Percentiles rank a stretch among this genome's conserved stretches.
Evolutionary conservation across 1,284 basidiomycete species (phyloP).

Genomic region (Fomitopsis betulina): DNA sequence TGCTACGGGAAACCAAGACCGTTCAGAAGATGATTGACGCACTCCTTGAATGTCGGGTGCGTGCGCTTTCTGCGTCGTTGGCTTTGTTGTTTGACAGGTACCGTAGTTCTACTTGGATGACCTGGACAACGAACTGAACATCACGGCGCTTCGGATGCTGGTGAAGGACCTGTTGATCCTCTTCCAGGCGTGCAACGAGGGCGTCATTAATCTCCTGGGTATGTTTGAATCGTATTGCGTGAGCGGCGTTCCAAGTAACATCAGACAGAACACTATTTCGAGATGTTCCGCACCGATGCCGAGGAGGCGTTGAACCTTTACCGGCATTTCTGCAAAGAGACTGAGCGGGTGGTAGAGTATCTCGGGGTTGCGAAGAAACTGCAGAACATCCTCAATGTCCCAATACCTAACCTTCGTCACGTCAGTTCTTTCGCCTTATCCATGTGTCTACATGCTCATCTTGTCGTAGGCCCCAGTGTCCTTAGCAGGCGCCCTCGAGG

Average conservation of each 20-base stretch:
- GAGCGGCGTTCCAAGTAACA: conserved; percentile 8
- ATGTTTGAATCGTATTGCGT: conserved; percentile 8
- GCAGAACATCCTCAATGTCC: conserved; percentile 88
- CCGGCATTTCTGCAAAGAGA: conserved; percentile 92
- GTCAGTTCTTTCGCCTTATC: conserved; percentile 38
- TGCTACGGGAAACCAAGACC: conserved; percentile 87
- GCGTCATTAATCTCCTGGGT: conserved; percentile 96
- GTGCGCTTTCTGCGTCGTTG: conserved; percentile 21
- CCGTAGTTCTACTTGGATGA: conserved; percentile 90
- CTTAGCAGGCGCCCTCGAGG: conserved; percentile 88
- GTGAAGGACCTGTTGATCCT: conserved; percentile 95
- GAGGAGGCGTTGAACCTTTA: conserved; percentile 85
- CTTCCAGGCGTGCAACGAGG: conserved; percentile 97
- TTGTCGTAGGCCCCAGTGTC: conserved; percentile 81
- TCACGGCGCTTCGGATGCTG: conserved; percentile 90
- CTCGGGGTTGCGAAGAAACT: conserved; percentile 91
- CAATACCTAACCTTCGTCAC: conserved; percentile 93
- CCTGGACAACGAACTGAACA: conserved; percentile 87
- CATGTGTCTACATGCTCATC: not conserved
- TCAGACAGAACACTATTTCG: conserved; percentile 89
- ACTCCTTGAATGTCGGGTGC: conserved; percentile 82
- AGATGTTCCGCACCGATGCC: conserved; percentile 95
- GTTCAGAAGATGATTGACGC: conserved; percentile 89
- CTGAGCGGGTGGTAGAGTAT: conserved; percentile 92
- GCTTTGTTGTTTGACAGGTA: not conserved